Percentiles rank a stretch among this genome's conserved stretches.
Conservation (phyloP, 257 asterid genomes). For the Solanum neorickii region DNA sequence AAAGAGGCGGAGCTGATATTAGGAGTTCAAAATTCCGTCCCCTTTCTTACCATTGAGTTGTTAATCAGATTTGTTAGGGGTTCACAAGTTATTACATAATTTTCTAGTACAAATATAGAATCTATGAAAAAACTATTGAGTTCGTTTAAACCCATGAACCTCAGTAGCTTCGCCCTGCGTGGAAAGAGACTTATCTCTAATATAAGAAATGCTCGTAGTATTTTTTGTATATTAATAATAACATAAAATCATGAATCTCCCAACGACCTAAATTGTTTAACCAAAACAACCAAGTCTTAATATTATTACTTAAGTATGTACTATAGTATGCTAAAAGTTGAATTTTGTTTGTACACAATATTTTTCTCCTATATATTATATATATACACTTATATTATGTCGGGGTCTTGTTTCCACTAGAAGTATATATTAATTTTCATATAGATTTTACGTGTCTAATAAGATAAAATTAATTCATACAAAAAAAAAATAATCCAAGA, state of each 20-base stretch:
- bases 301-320: not conserved
- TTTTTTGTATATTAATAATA: not conserved
- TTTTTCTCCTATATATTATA: not conserved
- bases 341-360: not conserved
- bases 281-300: not conserved
- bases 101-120: too few species aligned
- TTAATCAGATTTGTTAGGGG: too few species aligned
- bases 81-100: too few species aligned
- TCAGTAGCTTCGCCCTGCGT: too few species aligned
- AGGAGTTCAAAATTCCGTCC: too few species aligned
- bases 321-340: not conserved
- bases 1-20: too few species aligned
- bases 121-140: too few species aligned
- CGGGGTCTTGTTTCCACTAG: not conserved
- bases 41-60: too few species aligned
- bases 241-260: not conserved
- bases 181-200: not conserved
- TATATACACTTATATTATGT: not conserved
- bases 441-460: not conserved
- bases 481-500: not conserved
- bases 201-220: not conserved
- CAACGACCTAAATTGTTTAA: not conserved
- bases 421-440: not conserved
- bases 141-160: accelerated
- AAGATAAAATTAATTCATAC: not conserved